Base-by-base conservation (phyloP, 495 filamentous ascomycete species). In the Penicillium lagena region DNA sequence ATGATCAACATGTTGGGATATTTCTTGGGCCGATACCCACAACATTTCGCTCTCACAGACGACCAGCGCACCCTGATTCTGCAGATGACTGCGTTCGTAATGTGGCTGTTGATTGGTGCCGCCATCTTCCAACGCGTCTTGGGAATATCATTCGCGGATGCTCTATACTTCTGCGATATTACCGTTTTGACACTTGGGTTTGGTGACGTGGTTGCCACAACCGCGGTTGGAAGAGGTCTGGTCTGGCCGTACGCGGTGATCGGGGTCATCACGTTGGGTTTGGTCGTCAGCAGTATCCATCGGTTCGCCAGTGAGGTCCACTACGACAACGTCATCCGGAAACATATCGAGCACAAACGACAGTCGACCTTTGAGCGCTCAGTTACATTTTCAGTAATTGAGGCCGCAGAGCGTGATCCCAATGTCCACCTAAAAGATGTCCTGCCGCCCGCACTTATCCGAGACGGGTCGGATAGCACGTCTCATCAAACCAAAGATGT, bases 201-300 rank as follows among this genome's bases (percentile, higher is more conserved):
- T 54, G 81, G 81, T 13, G 81, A 85, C 55, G 65, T 82, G 14
- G 65, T 62, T 29, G 58, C 77, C 6, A 50, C 52, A 0, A 70
- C 65, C 6, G 39, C 76, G 35, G 48, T 75, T 9, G 83, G 79
- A 1, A 73, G 82, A 34, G 78, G 78, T 1, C 68, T 96, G 8
- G 65, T 95, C 12, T 82, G 95, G 28, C 89, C 90, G 0, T 96
- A 83, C 51, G 81, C 90, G 0, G 79, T 95, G 4, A 78, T 90
- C 14, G 91, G 90, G 7, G 85, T 96, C 38, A 81, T 91, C 37
- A 90, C 85, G 45, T 70, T 96, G 4, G 91, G 90, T 79, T 70
- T 96, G 27, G 86, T 95, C 17, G 82, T 96, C 29, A 81, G 82
- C 12, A 91, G 87, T 42, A 87, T 96, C 42, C 78, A 87, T 33